Evolutionary conservation across 2,329 filamentous ascomycete species (phyloP), one percentile per base, ranked within the genome.

Genomic region (Pseudopyrenochaeta lycopersici): DNA sequence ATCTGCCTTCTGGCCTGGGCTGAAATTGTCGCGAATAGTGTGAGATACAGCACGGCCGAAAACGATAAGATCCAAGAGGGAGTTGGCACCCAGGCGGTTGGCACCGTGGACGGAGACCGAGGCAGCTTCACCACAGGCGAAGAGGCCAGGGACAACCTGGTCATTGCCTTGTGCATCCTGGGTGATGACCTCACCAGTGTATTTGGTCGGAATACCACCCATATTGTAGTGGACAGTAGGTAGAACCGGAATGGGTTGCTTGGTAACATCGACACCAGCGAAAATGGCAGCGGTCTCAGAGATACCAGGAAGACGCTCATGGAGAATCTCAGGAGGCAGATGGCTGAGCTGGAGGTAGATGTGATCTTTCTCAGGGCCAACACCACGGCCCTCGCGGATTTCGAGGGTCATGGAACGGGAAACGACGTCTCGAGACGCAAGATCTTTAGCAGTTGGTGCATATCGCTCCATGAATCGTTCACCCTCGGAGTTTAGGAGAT

Each of bases 381-480:
- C 94, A 87, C 95, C 94, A 80, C 94, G 92, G 69, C 95, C 95
- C 72, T 98, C 93, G 51, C 94, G 92, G 74, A 98, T 98, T 81
- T 99, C 94, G 82, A 98, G 86, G 55, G 93, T 99, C 92, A 99
- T 99, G 60, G 92, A 96, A 76, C 95, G 90, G 59, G 92, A 97
- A 63, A 98, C 94, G 67, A 98, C 95, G 72, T 99, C 94, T 80
- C 94, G 92, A 71, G 89, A 92, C 62, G 94, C 94, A 75, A 99
- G 85, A 88, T 99, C 94, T 87, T 97, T 98, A 69, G 94, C 94
- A 45, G 94, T 98, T 54, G 94, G 94, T 38, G 94, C 94, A 76
- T 99, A 99, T 74, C 94, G 89, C 82, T 98, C 94, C 94, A 99
- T 99, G 82, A 99, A 99, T 72, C 94, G 90, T 83, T 98, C 95